These are phyloP conservation scores for Medicago lupulina DNA, from an alignment of 306 rosid species.

Conservation along the genomic window DNA sequence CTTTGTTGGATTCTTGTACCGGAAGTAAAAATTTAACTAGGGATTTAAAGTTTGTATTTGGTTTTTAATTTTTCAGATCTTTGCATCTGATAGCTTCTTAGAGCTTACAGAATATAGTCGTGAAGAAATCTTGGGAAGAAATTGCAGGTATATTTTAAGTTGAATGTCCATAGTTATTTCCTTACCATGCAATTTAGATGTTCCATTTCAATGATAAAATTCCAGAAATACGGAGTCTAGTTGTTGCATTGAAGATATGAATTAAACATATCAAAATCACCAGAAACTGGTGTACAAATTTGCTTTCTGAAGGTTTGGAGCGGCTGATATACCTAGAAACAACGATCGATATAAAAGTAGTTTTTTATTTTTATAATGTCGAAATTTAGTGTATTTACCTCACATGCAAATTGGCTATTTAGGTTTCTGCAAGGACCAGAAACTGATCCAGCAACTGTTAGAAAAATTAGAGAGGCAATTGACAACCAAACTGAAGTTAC, in stretches of 20 bases:
- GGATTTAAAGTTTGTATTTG: constrained; percentile 30
- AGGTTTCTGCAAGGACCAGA: constrained; percentile 99
- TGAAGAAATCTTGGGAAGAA: constrained; percentile 97
- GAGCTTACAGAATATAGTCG: constrained; percentile 97
- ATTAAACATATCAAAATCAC: too few relatives aligned
- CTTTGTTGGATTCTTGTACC: constrained; percentile 9
- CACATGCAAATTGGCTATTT: constrained; percentile 39
- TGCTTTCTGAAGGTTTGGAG: neutral
- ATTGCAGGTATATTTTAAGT: constrained; percentile 76
- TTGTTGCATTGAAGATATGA: too few relatives aligned
- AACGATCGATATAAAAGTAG: neutral
- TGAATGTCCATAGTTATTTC: neutral
- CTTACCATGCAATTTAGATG: constrained; percentile 12
- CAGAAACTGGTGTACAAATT: neutral
- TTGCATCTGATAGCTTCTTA: constrained; percentile 97
- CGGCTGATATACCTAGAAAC: neutral
- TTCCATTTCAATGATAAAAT: too few relatives aligned
- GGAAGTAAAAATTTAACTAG: constrained; percentile 20
- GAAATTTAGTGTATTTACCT: constrained; percentile 23
- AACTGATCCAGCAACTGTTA: constrained; percentile 91
- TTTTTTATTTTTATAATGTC: neutral
- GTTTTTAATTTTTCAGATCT: constrained; percentile 62
- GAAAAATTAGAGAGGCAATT: constrained; percentile 87
- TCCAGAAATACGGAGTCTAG: neutral
- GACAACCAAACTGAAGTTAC: constrained; percentile 92